A percentile compares a stretch with the other conserved stretches of the same genome.
These are phyloP conservation scores for Elsinoe perseae DNA, from an alignment of 2,329 filamentous ascomycete species.

Conservation along the genomic window DNA sequence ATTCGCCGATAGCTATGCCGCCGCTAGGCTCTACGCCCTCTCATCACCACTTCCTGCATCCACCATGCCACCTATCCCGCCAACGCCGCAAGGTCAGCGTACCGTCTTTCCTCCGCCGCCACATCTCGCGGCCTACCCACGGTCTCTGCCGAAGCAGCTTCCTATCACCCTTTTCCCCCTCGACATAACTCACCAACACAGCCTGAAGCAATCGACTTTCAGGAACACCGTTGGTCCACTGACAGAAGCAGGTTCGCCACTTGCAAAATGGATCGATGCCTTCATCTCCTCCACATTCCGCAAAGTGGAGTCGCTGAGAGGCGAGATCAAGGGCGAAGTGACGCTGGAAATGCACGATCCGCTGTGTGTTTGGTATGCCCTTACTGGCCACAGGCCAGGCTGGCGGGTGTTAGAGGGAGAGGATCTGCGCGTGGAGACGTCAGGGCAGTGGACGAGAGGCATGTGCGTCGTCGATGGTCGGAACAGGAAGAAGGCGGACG, in stretches of 20 bases:
- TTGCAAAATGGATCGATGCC: conserved; percentile 39
- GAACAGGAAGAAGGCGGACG: conserved; percentile 45
- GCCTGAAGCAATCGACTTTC: conserved; percentile 36
- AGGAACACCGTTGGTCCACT: conserved; percentile 27
- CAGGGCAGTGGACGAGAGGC: conserved; percentile 88
- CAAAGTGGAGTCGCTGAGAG: conserved; percentile 38
- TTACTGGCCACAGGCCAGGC: conserved; percentile 19
- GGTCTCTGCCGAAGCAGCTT: conserved; percentile 34
- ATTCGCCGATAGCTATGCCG: conserved; percentile 62
- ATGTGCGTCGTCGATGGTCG: conserved; percentile 81
- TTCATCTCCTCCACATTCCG: conserved; percentile 41
- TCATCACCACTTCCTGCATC: conserved; percentile 55
- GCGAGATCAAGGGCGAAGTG: conserved; percentile 30
- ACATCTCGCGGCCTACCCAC: conserved; percentile 34
- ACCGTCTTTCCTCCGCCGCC: conserved; percentile 26
- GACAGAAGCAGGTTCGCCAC: conserved; percentile 31
- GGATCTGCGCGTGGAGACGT: conserved; percentile 83
- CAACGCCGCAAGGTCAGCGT: conserved; percentile 31
- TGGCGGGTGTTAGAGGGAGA: conserved; percentile 45
- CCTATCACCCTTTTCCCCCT: conserved; percentile 43
- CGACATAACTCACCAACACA: conserved; percentile 41
- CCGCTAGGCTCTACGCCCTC: conserved; percentile 42
- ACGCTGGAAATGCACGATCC: conserved; percentile 43
- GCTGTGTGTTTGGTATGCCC: conserved; percentile 30
- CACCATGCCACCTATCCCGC: conserved; percentile 65